Percentiles rank a stretch among this genome's conserved stretches.
These are phyloP conservation scores for Geosmithia flava DNA, from an alignment of 2,329 filamentous ascomycete genomes.

Conservation along the genomic window DNA sequence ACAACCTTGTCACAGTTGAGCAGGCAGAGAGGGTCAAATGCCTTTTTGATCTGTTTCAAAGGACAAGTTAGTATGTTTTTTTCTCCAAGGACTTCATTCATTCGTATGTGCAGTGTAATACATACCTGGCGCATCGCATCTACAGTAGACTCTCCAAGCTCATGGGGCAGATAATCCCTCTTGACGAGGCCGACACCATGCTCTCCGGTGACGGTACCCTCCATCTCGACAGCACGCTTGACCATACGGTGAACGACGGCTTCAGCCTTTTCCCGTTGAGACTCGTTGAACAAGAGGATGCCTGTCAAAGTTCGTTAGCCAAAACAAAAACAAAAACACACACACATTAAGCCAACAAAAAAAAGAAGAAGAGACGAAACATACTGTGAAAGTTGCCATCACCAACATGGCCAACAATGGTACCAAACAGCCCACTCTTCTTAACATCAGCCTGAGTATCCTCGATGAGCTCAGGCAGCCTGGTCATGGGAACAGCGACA, in stretches of 20 bases:
- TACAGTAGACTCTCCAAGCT: slow-evolving; percentile 62
- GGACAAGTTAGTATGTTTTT: not conserved
- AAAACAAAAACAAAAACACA: not conserved
- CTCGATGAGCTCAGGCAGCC: slow-evolving; percentile 64
- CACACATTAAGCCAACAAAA: not conserved
- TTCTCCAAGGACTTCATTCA: not conserved
- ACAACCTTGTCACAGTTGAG: slow-evolving; percentile 61
- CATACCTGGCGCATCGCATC: slow-evolving; percentile 71
- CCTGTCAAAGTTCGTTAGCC: slow-evolving; percentile 13
- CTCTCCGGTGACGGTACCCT: slow-evolving; percentile 77
- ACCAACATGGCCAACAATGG: slow-evolving; percentile 60
- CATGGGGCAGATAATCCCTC: slow-evolving; percentile 69
- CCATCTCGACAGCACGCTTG: slow-evolving; percentile 71
- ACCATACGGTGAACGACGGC: slow-evolving; percentile 72
- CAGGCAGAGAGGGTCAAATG: slow-evolving; percentile 63
- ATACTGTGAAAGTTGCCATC: slow-evolving; percentile 67
- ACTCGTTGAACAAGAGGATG: slow-evolving; percentile 51
- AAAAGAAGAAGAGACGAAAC: slow-evolving; percentile 7
- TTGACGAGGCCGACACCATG: slow-evolving; percentile 78
- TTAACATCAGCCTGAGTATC: slow-evolving; percentile 43
- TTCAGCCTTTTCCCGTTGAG: slow-evolving; percentile 54
- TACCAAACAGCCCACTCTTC: slow-evolving; percentile 28
- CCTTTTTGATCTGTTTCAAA: slow-evolving; percentile 54
- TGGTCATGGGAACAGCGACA: slow-evolving; percentile 70
- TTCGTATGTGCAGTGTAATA: slow-evolving; percentile 2